Evolutionary conservation across 2,329 filamentous ascomycete genomes (phyloP), one percentile per base, ranked within the genome.

Genomic region (Aspergillus persii): DNA sequence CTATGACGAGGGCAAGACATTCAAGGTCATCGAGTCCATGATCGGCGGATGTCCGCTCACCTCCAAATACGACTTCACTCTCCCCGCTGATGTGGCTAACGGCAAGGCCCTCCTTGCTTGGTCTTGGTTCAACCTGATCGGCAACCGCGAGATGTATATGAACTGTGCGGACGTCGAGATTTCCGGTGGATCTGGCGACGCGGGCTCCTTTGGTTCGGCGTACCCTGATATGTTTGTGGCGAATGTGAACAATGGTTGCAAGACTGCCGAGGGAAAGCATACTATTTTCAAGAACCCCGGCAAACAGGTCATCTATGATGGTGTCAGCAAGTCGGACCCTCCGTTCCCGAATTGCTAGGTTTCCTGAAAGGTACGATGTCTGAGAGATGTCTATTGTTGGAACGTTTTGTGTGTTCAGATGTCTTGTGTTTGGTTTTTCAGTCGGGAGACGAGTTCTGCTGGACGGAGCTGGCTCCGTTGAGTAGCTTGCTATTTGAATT

Each of bases 71-170:
- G 74, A 81, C 66, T 91, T 91, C 73, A 83, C 79, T 50, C 75
- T 92, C 36, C 89, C 89, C 15, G 70, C 74, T 6, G 84, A 87
- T 63, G 83, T 84, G 6, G 83, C 85, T 26, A 59, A 80, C 78
- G 71, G 82, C 18, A 66, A 85, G 27, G 87, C 84, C 62, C 71
- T 92, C 56, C 83, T 92, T 57, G 85, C 85, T 49, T 92, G 90
- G 90, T 86, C 86, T 41, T 89, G 86, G 87, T 87, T 89, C 77
- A 91, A 91, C 78, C 76, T 84, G 61, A 75, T 87, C 46, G 89
- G 89, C 27, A 91, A 91, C 76, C 82, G 89, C 54, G 89, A 92
- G 73, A 89, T 89, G 83, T 93, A 93, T 81, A 90, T 90, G 87
- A 90, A 90, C 75, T 93, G 89, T 71, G 89, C 89, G 5, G 79